Base-by-base conservation (phyloP, 306 rosid species). In the Astragalus membranaceus region DNA sequence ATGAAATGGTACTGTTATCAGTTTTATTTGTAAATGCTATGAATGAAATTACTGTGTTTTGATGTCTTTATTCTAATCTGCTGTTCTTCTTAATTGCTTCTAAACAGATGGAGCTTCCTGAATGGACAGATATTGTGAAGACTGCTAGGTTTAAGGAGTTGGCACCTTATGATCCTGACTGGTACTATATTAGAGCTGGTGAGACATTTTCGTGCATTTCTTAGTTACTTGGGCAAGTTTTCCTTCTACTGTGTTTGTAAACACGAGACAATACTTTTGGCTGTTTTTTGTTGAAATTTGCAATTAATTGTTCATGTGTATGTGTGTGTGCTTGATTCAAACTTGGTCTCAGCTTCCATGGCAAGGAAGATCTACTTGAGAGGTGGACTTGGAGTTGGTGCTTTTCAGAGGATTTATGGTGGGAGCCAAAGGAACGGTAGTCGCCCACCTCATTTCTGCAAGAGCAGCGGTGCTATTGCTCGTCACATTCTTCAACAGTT, bases 111-210 rank as follows among this genome's bases (percentile, higher is more conserved):
- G 96, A 89, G 75, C 89, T 85, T 48, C 96, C 96, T 0, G 90
- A 88, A 14, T 89, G 90, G 91, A 80, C 89, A 0, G 96, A 89
- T 26, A 70, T 87, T 6, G 96, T 87, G 3, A 89, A 89, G 82
- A 89, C 96, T 12, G 96, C 85, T 5, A 81, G 37, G 9, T 87
- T 87, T 69, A 89, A 89, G 66, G 96, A 89, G 57, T 76, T 89
- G 56, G 91, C 96, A 41, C 96, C 96, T 0, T 89, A 89, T 62
- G 96, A 89, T 67, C 83, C 96, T 9, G 93, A 89, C 46, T 89
- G 93, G 96, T 89, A 89, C 70, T 89, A 49, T 33, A 58, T 85
- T 6, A 81, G 96, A 80, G 85, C 91, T n/a, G 90, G 96, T 89
- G 54, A 32, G 82, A 1, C 7, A 2, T 0, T 20, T 3, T 12